These are phyloP conservation scores for Chytriomyces confervae DNA, from an alignment of 192 early-diverging fungal species.

Conservation along the genomic window DNA sequence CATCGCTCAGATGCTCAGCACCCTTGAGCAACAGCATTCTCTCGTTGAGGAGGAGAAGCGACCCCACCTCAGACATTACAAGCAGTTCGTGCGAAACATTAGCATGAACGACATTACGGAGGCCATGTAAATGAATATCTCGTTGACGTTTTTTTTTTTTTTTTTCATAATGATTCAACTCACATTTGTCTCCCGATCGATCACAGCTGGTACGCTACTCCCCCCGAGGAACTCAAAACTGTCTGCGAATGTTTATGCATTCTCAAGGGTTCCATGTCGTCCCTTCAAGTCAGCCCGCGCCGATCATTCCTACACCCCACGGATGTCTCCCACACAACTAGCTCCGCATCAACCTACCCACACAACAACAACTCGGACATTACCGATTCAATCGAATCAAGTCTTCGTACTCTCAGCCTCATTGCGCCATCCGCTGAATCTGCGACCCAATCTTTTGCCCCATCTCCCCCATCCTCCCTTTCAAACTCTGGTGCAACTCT, in stretches of 20 bases:
- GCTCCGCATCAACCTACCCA: neutral
- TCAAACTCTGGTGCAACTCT: neutral
- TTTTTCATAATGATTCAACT: neutral
- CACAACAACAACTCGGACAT: neutral
- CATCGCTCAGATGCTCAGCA: neutral
- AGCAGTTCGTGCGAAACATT: constrained; percentile 48
- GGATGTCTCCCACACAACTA: neutral
- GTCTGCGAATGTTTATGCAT: constrained; percentile 61
- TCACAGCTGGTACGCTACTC: constrained; percentile 51
- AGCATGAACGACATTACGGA: constrained; percentile 50
- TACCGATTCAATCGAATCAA: neutral
- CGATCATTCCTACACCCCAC: neutral
- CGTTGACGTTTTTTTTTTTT: neutral
- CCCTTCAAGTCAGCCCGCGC: neutral
- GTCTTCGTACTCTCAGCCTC: neutral
- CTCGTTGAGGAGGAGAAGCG: constrained; percentile 37
- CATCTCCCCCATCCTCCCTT: neutral
- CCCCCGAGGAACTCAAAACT: constrained; percentile 55
- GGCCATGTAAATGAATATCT: constrained; percentile 32
- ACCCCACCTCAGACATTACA: constrained; percentile 53
- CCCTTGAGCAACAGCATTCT: neutral
- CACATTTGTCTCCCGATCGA: no score
- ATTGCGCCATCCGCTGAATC: neutral
- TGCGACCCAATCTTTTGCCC: neutral
- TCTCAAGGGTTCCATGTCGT: constrained; percentile 36